A percentile compares a stretch with the other conserved stretches of the same genome.
Conservation (phyloP, 2,329 filamentous ascomycete genomes). For the Bipolaris victoriae region DNA sequence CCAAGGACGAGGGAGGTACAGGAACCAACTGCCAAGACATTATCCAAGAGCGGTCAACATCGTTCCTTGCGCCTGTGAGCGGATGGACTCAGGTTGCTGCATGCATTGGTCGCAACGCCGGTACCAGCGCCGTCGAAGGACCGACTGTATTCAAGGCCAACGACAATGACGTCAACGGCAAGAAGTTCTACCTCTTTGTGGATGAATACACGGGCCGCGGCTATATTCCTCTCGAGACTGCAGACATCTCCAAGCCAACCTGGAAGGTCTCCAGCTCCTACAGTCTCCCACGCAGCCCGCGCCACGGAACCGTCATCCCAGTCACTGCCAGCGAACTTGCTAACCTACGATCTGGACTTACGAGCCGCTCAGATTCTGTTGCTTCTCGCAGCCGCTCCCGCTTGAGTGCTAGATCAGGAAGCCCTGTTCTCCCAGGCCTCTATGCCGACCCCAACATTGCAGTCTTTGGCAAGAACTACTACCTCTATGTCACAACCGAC, state of each 20-base stretch:
- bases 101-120: constrained; percentile 60
- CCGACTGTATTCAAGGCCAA: constrained; percentile 62
- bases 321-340: constrained; percentile 57
- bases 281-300: constrained; percentile 57
- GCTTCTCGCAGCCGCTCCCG: constrained; percentile 55
- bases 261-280: constrained; percentile 58
- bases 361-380: constrained; percentile 41
- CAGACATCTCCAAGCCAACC: constrained; percentile 55
- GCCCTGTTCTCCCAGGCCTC: constrained; percentile 31
- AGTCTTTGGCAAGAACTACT: constrained; percentile 33
- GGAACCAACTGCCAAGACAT: constrained; percentile 61
- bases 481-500: constrained; percentile 39
- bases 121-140: constrained; percentile 58
- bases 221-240: constrained; percentile 61
- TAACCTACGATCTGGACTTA: constrained; percentile 31
- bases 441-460: constrained; percentile 40
- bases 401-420: constrained; percentile 11
- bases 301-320: constrained; percentile 62
- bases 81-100: constrained; percentile 55
- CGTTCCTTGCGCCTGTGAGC: constrained; percentile 50
- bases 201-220: constrained; percentile 61
- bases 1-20: constrained; percentile 60
- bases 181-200: constrained; percentile 63
- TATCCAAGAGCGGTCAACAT: constrained; percentile 58
- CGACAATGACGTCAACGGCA: constrained; percentile 56